These are phyloP conservation scores for Talaromyces funiculosus DNA, from an alignment of 2,329 filamentous ascomycete species.

Conservation along the genomic window DNA sequence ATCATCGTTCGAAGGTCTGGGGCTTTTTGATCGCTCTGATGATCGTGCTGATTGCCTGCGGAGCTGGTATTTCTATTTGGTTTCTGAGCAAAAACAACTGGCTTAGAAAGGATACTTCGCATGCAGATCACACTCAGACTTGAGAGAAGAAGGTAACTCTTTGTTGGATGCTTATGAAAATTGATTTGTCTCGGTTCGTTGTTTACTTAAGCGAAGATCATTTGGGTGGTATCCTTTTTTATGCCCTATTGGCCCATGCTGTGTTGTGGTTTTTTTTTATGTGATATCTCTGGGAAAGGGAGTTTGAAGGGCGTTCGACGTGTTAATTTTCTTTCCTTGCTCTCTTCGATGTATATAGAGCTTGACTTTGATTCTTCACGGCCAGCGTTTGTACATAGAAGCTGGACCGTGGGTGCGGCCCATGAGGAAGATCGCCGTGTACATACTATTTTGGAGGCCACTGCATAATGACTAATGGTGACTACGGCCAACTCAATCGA, in stretches of 20 bases:
- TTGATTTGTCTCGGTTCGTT: not conserved
- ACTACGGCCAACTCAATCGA: not conserved
- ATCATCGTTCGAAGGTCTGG: conserved; percentile 43
- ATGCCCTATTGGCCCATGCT: not conserved
- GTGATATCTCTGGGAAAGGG: not conserved
- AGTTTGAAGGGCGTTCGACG: not conserved
- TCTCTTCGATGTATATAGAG: conserved; percentile 9
- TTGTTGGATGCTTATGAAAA: not conserved
- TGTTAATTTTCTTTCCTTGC: not conserved
- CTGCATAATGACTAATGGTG: conserved; percentile 8
- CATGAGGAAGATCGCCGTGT: conserved; percentile 6
- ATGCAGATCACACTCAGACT: not conserved
- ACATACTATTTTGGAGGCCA: conserved; percentile 10
- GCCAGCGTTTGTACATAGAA: conserved; percentile 6
- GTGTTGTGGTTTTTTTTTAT: not conserved
- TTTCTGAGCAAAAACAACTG: conserved; percentile 36
- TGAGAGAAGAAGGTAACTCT: not conserved
- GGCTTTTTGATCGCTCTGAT: conserved; percentile 29
- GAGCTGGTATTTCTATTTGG: conserved; percentile 42
- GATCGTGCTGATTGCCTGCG: conserved; percentile 36
- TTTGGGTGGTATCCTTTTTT: not conserved
- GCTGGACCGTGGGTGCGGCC: not conserved
- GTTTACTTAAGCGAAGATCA: not conserved
- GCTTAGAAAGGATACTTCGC: conserved; percentile 17
- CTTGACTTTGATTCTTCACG: not conserved